Base-by-base conservation (phyloP, 345 rosid genomes). In the Dipteronia dyeriana region DNA sequence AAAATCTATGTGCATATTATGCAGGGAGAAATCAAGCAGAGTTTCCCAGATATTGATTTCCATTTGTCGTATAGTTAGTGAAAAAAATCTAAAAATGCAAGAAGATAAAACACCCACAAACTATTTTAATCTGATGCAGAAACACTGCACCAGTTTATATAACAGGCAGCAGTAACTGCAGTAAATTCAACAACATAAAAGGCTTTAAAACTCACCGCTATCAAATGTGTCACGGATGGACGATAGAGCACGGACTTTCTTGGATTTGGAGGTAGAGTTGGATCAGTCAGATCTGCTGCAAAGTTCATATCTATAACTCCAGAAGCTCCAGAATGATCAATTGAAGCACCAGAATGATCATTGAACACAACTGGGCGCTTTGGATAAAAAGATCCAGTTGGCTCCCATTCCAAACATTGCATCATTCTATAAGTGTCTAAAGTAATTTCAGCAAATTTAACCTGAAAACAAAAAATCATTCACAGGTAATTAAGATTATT, bases 371-470 rank as follows among this genome's bases (percentile, higher is more conserved):
- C 87, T 25, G 89, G 86, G 9, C 68, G 85, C 75, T 92, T 96
- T 31, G 84, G 87, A 83, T 82, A 89, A 81, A 87, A 86, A 70
- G 94, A 85, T 80, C 94, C 97, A 78, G 92, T 87, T 3, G 95
- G 97, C 74, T 96, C 98, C 98, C 98, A 96, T 81, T 94, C 99
- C 86, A 96, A 81, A 84, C 94, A 94, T 72, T 96, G 99, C 89
- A 96, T 80, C 98, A 92, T 96, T 77, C 99, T 88, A 76, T 88
- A 88, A 23, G 91, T 82, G 83, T 96, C 99, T 86, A 96, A 78
- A 38, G 97, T 94, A 81, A 94, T 85, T 87, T 96, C 98, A 22
- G 98, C 98, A 84, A 89, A 96, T 82, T 94, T 94, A 69, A 92
- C 99, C 99, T 94, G 88, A 73, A 81, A 77, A 76, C 57, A 71